Base-by-base conservation (phyloP, 805 yeast genomes). In the Huiozyma sinensis region DNA sequence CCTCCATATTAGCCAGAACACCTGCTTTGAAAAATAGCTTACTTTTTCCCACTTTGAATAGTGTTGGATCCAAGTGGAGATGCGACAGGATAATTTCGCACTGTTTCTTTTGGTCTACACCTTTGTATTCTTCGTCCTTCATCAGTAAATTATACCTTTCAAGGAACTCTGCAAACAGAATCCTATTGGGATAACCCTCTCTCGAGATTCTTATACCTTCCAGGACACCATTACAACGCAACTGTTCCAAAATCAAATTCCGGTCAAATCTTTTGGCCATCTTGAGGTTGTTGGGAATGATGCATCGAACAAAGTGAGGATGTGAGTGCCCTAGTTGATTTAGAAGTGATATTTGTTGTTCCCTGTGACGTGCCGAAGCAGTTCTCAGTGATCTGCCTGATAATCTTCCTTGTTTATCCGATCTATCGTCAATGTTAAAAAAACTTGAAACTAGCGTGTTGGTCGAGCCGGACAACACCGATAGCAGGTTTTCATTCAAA, bases 141-240 rank as follows among this genome's bases (percentile, higher is more conserved):
- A 44, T 34, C 28, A 92, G 66, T n/a, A 89, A 75, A 30, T 75
- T 75, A 60, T 92, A 92, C 43, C 95, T 72, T 34, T 69, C 71
- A 42, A 74, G 76, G 65, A 92, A 92, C 40, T 86, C 90, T 38
- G 79, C 76, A 62, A 89, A 90, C 29, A 80, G 76, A 58, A 90
- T 77, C 51, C 96, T 76, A 63, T 92, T 92, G 5, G 99, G 99
- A 62, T 83, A 92, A 2, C 99, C 99, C 7, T 95, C 87, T 50
- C 99, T 75, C 0, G 97, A 95, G 47, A 92, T 92, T 63, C 98
- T 75, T 30, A 92, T 92, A 48, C 99, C 99, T 69, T 92, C 99
- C 42, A 92, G 67, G 11, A 92, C 99, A 74, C 99, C 99, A 58
- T 92, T 92, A 58, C 97, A 92, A 50, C 96, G 72, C 49, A 92